Evolutionary conservation across 192 early-diverging fungal species (phyloP).

Genomic region (Coemansia sp.): DNA sequence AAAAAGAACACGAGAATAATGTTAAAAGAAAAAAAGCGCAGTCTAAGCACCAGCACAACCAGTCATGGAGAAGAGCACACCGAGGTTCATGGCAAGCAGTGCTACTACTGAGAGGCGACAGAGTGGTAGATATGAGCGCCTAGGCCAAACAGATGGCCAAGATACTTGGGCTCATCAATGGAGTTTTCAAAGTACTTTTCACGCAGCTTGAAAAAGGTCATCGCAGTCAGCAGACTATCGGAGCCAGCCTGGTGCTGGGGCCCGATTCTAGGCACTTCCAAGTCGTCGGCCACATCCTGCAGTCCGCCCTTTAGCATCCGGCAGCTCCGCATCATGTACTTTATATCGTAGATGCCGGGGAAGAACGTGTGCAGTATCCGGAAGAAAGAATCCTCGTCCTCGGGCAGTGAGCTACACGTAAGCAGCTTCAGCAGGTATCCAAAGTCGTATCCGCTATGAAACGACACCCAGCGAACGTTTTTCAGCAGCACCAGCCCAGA

Average conservation of each 20-base stretch:
- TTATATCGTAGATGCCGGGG: slow-evolving; percentile 99
- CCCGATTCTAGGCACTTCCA: slow-evolving; percentile 90
- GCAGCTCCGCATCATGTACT: slow-evolving; percentile 96
- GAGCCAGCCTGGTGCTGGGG: slow-evolving; percentile 99
- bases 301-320: slow-evolving; percentile 95
- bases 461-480: slow-evolving; percentile 97
- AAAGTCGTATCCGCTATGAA: slow-evolving; percentile 99
- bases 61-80: background rate
- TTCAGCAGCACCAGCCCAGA: slow-evolving; percentile 94
- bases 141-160: slow-evolving; percentile 58
- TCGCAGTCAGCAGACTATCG: slow-evolving; percentile 92
- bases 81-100: background rate
- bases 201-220: slow-evolving; percentile 98
- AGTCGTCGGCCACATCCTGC: slow-evolving; percentile 97
- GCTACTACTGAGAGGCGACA: slow-evolving; percentile 1
- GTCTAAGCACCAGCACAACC: slow-evolving; percentile 24
- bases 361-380: slow-evolving; percentile 89
- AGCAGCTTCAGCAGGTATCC: slow-evolving; percentile 96
- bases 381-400: slow-evolving; percentile 96
- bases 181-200: slow-evolving; percentile 94
- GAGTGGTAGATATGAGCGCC: slow-evolving; percentile 39
- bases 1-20: background rate
- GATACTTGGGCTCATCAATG: slow-evolving; percentile 92
- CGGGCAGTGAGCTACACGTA: slow-evolving; percentile 86
- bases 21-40: background rate